phyloP scores from a whole-genome alignment of 2,329 filamentous ascomycete species.

The Zymoseptoria ardabiliae region DNA sequence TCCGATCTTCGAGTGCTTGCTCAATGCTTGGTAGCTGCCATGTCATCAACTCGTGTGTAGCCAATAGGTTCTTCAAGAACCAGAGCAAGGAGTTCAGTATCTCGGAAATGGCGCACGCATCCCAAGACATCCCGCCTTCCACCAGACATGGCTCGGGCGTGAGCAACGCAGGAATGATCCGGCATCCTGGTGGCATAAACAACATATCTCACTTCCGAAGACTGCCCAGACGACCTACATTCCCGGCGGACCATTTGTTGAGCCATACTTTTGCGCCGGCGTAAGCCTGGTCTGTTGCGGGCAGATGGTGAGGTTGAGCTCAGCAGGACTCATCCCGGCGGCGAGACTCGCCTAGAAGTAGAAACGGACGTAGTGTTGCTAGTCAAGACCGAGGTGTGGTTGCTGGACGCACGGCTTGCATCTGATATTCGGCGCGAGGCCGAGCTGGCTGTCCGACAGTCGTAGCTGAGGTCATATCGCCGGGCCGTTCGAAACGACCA shows the following conservation, averaged over 20 bases:
- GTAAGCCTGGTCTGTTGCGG: conserved; percentile 20
- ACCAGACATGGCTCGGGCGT: too few species aligned
- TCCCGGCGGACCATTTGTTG: conserved; percentile 27
- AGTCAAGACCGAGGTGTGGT: not conserved
- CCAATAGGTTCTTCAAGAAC: too few species aligned
- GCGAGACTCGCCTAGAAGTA: not conserved
- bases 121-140: too few species aligned
- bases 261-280: conserved; percentile 37
- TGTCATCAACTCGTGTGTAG: too few species aligned
- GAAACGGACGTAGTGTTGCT: not conserved
- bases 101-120: too few species aligned
- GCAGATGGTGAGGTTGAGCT: conserved; percentile 21
- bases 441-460: not conserved
- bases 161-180: too few species aligned
- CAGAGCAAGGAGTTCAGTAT: too few species aligned
- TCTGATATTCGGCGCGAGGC: not conserved
- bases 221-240: not conserved
- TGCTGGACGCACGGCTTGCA: not conserved
- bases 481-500: not conserved
- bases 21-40: too few species aligned
- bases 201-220: too few species aligned
- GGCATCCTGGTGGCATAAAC: too few species aligned
- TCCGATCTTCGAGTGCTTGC: too few species aligned
- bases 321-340: conserved; percentile 29
- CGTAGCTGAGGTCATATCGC: not conserved